Conservation (phyloP, 1,284 basidiomycete species). For the Cronartium quercuum region DNA sequence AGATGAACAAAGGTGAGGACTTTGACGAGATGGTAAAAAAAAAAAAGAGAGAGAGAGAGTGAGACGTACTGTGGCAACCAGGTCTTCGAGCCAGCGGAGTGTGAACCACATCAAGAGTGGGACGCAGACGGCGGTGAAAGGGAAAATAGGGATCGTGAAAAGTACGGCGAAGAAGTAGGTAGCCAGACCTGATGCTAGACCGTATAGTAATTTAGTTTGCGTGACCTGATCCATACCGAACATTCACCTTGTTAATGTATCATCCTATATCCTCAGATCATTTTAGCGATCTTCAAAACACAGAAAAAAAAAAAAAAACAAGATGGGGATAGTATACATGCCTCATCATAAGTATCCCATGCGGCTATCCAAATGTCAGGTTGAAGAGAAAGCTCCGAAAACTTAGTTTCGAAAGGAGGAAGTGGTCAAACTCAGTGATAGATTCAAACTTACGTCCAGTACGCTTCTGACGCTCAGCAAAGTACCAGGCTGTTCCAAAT, state of each 20-base stretch:
- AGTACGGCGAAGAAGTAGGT: constrained; percentile 59
- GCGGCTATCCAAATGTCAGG: constrained; percentile 42
- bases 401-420: neutral
- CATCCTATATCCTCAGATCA: neutral
- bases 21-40: neutral
- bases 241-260: neutral
- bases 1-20: neutral
- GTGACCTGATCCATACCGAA: constrained; percentile 57
- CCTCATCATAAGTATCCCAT: constrained; percentile 38
- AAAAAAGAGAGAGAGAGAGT: neutral
- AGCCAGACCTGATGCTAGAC: constrained; percentile 62
- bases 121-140: constrained; percentile 57
- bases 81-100: constrained; percentile 76
- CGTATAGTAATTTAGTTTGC: constrained; percentile 77
- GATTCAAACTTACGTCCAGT: constrained; percentile 12
- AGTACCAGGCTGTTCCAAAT: constrained; percentile 62
- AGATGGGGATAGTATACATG: neutral
- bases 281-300: neutral
- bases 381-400: neutral
- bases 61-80: constrained; percentile 57
- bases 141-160: constrained; percentile 59
- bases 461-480: constrained; percentile 51
- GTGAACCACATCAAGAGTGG: constrained; percentile 77
- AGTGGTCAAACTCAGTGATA: neutral
- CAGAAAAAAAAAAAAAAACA: neutral